Evolutionary conservation across 1,284 basidiomycete genomes (phyloP).

Genomic region (Rugosomyces carneus): DNA sequence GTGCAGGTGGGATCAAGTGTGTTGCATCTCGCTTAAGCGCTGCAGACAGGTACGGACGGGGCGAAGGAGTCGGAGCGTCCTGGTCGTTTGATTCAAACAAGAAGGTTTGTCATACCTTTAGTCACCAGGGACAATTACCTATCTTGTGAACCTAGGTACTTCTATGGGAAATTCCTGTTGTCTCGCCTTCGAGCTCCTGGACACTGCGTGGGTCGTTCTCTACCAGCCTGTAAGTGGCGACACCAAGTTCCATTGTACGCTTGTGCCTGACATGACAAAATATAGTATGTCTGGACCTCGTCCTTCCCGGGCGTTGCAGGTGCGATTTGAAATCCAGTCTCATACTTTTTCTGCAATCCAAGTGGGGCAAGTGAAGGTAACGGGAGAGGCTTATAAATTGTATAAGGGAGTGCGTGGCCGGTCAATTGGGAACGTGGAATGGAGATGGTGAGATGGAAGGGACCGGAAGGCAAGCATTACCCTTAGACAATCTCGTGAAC

Average conservation of each 20-base stretch:
- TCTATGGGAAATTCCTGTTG: constrained; percentile 71
- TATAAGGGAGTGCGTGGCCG: constrained; percentile 78
- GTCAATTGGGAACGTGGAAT: constrained; percentile 60
- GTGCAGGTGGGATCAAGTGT: constrained; percentile 62
- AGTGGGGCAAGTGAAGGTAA: constrained; percentile 82
- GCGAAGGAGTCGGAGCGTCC: constrained; percentile 37
- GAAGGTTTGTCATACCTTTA: constrained; percentile 36
- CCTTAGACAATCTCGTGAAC: background rate
- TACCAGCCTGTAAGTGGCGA: constrained; percentile 43
- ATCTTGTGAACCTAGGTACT: constrained; percentile 36
- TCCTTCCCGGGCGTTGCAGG: constrained; percentile 66
- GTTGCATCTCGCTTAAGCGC: constrained; percentile 60
- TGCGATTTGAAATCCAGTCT: constrained; percentile 68
- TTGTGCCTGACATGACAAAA: constrained; percentile 1
- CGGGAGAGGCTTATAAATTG: constrained; percentile 75
- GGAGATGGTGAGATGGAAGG: constrained; percentile 57
- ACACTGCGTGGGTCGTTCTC: constrained; percentile 74
- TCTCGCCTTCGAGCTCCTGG: constrained; percentile 65
- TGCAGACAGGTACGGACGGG: constrained; percentile 42
- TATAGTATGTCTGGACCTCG: constrained; percentile 29
- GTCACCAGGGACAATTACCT: constrained; percentile 2
- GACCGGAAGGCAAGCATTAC: background rate
- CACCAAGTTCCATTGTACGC: constrained; percentile 2
- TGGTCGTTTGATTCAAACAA: constrained; percentile 77
- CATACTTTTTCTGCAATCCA: constrained; percentile 77